Evolutionary conservation across 371 early-diverging fungal species (phyloP).

Genomic region (Haplosporangium sp.): DNA sequence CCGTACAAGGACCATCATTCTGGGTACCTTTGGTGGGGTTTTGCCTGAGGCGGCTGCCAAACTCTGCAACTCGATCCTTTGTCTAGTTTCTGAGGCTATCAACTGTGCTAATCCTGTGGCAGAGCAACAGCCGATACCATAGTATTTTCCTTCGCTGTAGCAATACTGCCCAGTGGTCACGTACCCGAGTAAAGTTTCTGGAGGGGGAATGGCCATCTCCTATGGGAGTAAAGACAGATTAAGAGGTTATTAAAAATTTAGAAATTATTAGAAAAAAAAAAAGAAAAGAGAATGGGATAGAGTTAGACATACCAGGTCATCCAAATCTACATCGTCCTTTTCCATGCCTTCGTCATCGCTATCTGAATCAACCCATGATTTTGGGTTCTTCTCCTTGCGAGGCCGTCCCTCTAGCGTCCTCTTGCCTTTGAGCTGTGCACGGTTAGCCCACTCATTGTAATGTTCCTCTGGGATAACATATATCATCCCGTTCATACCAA

Average conservation of each 20-base stretch:
- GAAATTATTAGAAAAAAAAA: background rate
- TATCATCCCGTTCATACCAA: conserved; percentile 48
- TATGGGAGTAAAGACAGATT: conserved; percentile 7
- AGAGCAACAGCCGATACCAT: conserved; percentile 71
- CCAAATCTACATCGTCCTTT: conserved; percentile 27
- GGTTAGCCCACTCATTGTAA: conserved; percentile 29
- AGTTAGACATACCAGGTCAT: conserved; percentile 23
- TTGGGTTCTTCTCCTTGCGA: conserved; percentile 28
- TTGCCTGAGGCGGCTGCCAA: background rate
- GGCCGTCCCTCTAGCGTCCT: conserved; percentile 31
- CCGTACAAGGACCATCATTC: conserved; percentile 48
- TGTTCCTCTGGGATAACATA: conserved; percentile 44
- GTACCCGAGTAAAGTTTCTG: conserved; percentile 70
- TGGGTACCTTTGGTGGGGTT: conserved; percentile 20
- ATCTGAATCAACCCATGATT: conserved; percentile 40
- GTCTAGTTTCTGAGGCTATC: conserved; percentile 27
- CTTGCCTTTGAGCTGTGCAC: conserved; percentile 37
- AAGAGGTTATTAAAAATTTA: background rate
- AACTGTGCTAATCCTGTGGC: conserved; percentile 54
- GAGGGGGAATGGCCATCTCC: conserved; percentile 43
- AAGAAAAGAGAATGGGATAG: conserved; percentile 1
- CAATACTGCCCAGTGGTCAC: conserved; percentile 80
- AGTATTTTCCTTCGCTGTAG: conserved; percentile 71
- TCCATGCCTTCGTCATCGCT: conserved; percentile 27
- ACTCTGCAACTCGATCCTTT: conserved; percentile 4